phyloP scores from a whole-genome alignment of 257 asterid genomes.

The Henckelia pumila region DNA sequence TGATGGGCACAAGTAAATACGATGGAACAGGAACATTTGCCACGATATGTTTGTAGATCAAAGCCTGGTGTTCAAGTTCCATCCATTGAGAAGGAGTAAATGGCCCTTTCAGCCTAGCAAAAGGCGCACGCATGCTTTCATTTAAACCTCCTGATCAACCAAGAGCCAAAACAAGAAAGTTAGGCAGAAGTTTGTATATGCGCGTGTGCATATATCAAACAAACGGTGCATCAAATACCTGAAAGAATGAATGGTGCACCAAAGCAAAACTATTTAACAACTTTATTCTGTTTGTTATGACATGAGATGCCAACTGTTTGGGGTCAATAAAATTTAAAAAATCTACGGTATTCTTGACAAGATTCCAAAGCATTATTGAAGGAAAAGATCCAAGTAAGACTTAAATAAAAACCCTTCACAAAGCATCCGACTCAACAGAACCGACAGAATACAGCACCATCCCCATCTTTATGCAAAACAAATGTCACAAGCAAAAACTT shows the following conservation, averaged over 20 bases:
- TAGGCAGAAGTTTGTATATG: constrained; percentile 13
- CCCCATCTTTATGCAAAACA: not conserved
- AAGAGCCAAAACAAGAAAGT: constrained; percentile 20
- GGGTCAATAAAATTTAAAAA: constrained; percentile 14
- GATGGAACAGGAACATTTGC: constrained; percentile 86
- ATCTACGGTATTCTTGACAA: constrained; percentile 11
- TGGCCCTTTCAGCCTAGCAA: constrained; percentile 59
- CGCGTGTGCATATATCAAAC: not conserved
- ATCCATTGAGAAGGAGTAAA: constrained; percentile 91
- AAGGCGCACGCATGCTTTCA: constrained; percentile 47
- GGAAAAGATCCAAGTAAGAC: not conserved
- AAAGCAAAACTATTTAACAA: not conserved
- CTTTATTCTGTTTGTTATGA: not conserved
- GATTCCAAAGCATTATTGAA: constrained; percentile 22
- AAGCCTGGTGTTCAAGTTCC: constrained; percentile 92
- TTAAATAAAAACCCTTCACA: not conserved
- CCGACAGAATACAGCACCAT: constrained; percentile 6
- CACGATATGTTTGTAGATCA: constrained; percentile 76
- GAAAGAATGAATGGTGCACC: not conserved
- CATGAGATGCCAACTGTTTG: constrained; percentile 5
- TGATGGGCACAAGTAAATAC: constrained; percentile 67
- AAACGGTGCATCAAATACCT: not conserved
- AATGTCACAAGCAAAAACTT: not conserved
- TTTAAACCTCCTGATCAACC: constrained; percentile 37
- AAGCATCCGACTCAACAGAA: constrained; percentile 11